Evolutionary conservation across 139 green algal species (phyloP).

Genomic region (Dunaliella primolecta): DNA sequence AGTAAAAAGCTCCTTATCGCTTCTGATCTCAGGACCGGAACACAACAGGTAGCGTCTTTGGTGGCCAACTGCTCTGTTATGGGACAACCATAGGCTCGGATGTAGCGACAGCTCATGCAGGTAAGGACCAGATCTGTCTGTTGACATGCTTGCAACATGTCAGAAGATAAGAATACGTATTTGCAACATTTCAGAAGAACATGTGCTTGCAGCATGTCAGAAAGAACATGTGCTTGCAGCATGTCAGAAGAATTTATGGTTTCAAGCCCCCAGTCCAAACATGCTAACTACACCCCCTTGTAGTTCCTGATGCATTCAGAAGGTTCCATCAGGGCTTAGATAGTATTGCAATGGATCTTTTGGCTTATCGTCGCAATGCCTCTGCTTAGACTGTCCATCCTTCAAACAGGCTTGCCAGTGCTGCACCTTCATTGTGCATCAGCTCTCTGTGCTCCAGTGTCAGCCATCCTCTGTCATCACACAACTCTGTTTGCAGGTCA

Average conservation of each 20-base stretch:
- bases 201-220: not conserved
- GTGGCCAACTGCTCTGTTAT: not conserved
- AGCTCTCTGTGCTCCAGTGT: not conserved
- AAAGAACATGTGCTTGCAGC: not conserved
- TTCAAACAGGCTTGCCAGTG: no score
- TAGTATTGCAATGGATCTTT: not conserved
- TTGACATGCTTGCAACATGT: not conserved
- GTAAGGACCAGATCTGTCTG: not conserved
- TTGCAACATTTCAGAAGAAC: not conserved
- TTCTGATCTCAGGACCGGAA: not conserved
- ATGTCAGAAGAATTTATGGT: not conserved
- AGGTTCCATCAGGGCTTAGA: not conserved
- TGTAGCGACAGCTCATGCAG: not conserved
- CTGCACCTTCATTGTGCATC: no score
- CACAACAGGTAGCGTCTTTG: not conserved
- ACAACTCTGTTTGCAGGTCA: not conserved
- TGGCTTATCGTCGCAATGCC: not conserved
- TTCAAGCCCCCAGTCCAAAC: not conserved
- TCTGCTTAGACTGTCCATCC: not conserved
- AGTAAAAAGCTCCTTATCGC: no score
- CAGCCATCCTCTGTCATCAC: not conserved
- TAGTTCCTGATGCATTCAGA: not conserved
- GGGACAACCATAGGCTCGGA: not conserved
- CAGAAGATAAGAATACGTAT: not conserved
- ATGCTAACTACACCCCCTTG: not conserved